Percentiles rank a stretch among this genome's conserved stretches.
phyloP scores from a whole-genome alignment of 768 basidiomycete species.

The Floccularia luteovirens region DNA sequence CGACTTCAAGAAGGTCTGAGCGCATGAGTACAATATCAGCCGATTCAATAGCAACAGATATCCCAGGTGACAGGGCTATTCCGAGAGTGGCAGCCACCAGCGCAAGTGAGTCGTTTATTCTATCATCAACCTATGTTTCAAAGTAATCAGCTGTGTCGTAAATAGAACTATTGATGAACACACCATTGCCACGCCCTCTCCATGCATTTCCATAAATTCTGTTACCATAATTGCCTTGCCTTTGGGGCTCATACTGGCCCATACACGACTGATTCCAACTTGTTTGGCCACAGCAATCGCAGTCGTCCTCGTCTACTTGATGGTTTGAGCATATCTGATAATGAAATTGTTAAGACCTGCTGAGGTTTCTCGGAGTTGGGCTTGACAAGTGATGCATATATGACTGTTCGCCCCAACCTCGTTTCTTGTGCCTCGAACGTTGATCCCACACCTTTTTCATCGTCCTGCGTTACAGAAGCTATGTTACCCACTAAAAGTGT shows the following conservation, averaged over 20 bases:
- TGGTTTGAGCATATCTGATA: constrained; percentile 82
- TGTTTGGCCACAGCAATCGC: constrained; percentile 85
- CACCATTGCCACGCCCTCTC: constrained; percentile 87
- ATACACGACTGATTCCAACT: constrained; percentile 88
- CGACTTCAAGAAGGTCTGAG: constrained; percentile 93
- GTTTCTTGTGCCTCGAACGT: constrained; percentile 69
- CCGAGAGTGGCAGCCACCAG: constrained; percentile 94
- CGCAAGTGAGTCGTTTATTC: constrained; percentile 98
- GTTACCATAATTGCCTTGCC: constrained; percentile 86
- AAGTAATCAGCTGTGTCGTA: constrained; percentile 1
- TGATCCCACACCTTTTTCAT: no score
- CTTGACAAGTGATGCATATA: constrained; percentile 68
- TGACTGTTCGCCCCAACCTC: constrained; percentile 70
- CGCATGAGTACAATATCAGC: constrained; percentile 98
- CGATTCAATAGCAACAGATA: constrained; percentile 96
- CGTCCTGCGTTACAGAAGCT: no score
- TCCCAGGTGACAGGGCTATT: constrained; percentile 92
- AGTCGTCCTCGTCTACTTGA: constrained; percentile 77
- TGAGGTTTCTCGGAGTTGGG: constrained; percentile 31
- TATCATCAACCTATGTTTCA: constrained; percentile 62
- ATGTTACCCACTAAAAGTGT: no score
- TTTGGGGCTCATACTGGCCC: constrained; percentile 90
- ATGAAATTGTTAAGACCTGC: constrained; percentile 74
- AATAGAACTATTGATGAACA: constrained; percentile 12
- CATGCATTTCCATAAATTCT: constrained; percentile 68